Conservation (phyloP, 2,329 filamentous ascomycete species). For the Alternaria novae-zelandiae region DNA sequence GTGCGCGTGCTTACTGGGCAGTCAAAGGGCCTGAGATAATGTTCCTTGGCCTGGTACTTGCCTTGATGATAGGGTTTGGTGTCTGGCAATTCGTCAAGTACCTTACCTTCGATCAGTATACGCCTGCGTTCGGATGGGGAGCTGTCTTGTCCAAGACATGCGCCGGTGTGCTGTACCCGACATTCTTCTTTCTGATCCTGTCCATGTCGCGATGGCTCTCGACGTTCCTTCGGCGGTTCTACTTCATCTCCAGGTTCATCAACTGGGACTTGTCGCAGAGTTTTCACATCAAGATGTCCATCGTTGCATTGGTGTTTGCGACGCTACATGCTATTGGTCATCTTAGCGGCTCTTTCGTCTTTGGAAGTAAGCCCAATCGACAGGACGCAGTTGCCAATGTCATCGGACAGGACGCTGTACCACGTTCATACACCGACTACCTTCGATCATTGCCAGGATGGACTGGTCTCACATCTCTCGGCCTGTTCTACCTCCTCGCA, state of each 20-base stretch:
- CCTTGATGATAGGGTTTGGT: constrained; percentile 59
- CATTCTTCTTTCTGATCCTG: constrained; percentile 64
- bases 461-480: constrained; percentile 58
- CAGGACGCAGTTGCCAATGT: constrained; percentile 55
- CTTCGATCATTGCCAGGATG: constrained; percentile 58
- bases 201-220: constrained; percentile 65
- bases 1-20: constrained; percentile 61
- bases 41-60: constrained; percentile 58
- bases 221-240: constrained; percentile 60
- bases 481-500: constrained; percentile 58
- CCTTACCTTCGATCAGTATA: constrained; percentile 52
- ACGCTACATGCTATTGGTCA: constrained; percentile 63
- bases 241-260: constrained; percentile 60
- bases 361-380: constrained; percentile 55
- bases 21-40: constrained; percentile 61
- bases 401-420: constrained; percentile 54
- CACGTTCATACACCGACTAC: constrained; percentile 56
- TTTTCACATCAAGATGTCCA: constrained; percentile 64
- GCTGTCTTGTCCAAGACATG: constrained; percentile 62
- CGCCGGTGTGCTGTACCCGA: constrained; percentile 63
- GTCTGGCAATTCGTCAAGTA: constrained; percentile 65
- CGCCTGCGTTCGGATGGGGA: constrained; percentile 62
- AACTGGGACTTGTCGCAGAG: constrained; percentile 64
- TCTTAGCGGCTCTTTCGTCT: constrained; percentile 60
- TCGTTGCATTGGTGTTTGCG: constrained; percentile 58